Base-by-base conservation (phyloP, 345 rosid genomes). In the Angophora floribunda region DNA sequence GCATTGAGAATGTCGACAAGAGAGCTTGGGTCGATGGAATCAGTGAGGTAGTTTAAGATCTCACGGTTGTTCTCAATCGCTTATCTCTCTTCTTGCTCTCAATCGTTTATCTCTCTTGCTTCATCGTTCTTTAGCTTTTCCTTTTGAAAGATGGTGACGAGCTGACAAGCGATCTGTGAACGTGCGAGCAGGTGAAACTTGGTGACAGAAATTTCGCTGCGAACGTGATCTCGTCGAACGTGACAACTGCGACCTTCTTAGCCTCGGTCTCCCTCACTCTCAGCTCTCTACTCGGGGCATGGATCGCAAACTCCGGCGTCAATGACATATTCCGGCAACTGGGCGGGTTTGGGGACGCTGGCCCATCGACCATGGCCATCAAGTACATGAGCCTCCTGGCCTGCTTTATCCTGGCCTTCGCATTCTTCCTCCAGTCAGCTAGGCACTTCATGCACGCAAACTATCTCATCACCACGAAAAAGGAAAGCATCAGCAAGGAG, bases 231-330 rank as follows among this genome's bases (percentile, higher is more conserved):
- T 85, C 93, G 2, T 90, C 94, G 32, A 96, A 93, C 89, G 92
- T 89, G 53, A 92, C 98, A 19, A 95, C 97, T 47, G 93, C 98
- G 88, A 96, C 97, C 4, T 95, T 90, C 88, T 87, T 96, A 55
- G 91, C 93, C 4, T 89, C 99, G 57, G 89, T 96, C 78, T 92
- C 95, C 89, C 89, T 96, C 59, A 95, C 97, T 14, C 87, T 97
- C n/a, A 91, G 98, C 90, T 96, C 97, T 86, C 93, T 97, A 0
- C 94, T 97, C 50, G 99, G 98, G 30, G 96, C 98, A 10, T 97
- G 98, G 99, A 93, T 96, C 6, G 95, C 96, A 9, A 92, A 91
- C 51, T 91, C 95, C 22, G 80, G 93, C 4, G 88, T 89, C 49
- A 90, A 86, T 28, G 53, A 93, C 9, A 89, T 97, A 53, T 87